Conservation (phyloP, 108 stramenopile genomes). For the Nannochloropsis gaditana region DNA sequence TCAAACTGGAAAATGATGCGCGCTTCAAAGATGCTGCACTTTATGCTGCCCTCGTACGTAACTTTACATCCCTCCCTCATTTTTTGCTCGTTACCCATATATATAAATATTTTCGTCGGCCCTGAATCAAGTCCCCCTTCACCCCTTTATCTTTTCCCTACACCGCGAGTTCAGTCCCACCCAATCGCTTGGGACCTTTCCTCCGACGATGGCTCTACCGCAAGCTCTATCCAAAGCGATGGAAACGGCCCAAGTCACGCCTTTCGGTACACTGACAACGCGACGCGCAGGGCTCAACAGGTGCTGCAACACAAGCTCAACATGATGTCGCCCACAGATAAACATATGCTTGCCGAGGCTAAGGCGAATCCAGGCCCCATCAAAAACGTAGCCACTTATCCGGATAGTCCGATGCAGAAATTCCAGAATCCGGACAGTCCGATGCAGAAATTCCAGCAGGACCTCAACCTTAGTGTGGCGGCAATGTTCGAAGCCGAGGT, state of each 20-base stretch:
- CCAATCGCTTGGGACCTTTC: neutral
- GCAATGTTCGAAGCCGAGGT: too few relatives aligned
- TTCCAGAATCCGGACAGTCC: neutral
- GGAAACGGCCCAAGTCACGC: neutral
- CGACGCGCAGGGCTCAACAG: neutral
- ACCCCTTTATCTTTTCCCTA: neutral
- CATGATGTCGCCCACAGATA: slow-evolving; percentile 13
- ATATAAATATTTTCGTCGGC: too few relatives aligned
- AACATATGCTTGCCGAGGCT: neutral
- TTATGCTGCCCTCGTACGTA: neutral
- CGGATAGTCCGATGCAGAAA: neutral
- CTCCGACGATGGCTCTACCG: slow-evolving; percentile 11
- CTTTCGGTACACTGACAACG: neutral
- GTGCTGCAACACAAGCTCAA: neutral
- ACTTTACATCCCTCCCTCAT: neutral
- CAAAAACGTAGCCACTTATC: neutral
- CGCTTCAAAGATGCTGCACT: slow-evolving; percentile 9
- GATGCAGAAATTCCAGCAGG: neutral
- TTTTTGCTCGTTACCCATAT: too few relatives aligned
- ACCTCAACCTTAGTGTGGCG: neutral
- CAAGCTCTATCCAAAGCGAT: neutral
- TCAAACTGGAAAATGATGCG: neutral
- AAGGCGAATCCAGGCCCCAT: neutral
- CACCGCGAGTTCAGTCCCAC: neutral
- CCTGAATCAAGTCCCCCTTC: too few relatives aligned